Evolutionary conservation across 1,139 yeast species (phyloP), one percentile per base, ranked within the genome.

Genomic region (Lodderomyces theae): DNA sequence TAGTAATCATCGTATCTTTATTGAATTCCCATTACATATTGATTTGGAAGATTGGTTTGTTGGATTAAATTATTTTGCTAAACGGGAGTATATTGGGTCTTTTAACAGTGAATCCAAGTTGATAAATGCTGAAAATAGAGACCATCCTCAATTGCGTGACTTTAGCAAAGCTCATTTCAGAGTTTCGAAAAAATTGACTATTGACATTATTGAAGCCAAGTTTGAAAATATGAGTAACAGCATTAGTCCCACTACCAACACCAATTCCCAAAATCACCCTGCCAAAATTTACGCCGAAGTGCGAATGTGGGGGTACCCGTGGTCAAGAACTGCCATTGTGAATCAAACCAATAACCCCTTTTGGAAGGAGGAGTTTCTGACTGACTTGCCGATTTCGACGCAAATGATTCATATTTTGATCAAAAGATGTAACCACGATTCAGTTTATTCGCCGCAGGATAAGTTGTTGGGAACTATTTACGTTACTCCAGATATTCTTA

Each of bases 11-110:
- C 53, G 77, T 31, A 64, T 82, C 2, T 61, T 81, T 25, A 66
- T 85, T 39, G 80, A 79, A 50, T 86, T 87, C 50, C 83, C 86
- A 1, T 65, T 81, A 32, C 80, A 79, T 49, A 79, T 80, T 26
- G 95, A 86, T 58, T 70, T 83, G 41, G 94, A 84, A 51, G 94
- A 86, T 57, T 88, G 96, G 96, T 73, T 79, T 50, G 86, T 86
- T 6, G 83, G 90, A 0, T 62, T 88, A 43, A 77, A 75, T 44
- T 77, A 86, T 17, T 81, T 85, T 54, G 75, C 95, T 3, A 75
- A 74, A 48, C 64, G 83, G 33, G 88, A 83, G 48, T 77, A 72
- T 44, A 71, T 72, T 44, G 77, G 77, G 1, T 54, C 64, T 3
- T 65, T 49, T 44, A 56, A 60, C 36, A 46, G 51, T 11, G 44